phyloP scores from a whole-genome alignment of 495 filamentous ascomycete species.

The Tuber melanosporum region DNA sequence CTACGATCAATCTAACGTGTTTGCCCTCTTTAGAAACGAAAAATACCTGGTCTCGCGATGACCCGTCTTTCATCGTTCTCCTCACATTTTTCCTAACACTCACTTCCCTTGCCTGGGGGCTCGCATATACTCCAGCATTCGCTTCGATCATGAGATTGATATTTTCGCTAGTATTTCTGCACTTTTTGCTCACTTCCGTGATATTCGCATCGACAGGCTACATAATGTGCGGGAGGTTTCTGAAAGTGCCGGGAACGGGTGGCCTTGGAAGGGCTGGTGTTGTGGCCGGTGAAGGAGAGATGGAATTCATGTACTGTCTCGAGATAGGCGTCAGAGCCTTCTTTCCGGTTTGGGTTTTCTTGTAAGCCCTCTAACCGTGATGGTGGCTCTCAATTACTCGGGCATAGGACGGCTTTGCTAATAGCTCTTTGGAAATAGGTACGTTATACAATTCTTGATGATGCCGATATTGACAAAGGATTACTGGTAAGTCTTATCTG shows the following conservation, averaged over 20 bases:
- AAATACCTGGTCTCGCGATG: conserved; percentile 69
- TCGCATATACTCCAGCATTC: conserved; percentile 59
- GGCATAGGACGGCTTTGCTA: neutral
- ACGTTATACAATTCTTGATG: conserved; percentile 65
- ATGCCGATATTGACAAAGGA: conserved; percentile 55
- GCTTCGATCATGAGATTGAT: conserved; percentile 54
- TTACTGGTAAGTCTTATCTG: conserved; percentile 47
- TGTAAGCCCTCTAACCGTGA: conserved; percentile 39
- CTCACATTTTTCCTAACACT: conserved; percentile 67
- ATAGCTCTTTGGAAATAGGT: conserved; percentile 40
- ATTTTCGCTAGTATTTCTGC: conserved; percentile 59
- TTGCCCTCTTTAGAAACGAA: conserved; percentile 56
- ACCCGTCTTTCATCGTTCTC: conserved; percentile 72
- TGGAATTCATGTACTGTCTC: conserved; percentile 77
- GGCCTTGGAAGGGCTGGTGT: conserved; percentile 46
- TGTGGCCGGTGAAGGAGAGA: conserved; percentile 47
- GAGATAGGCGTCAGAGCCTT: conserved; percentile 71
- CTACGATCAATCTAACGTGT: conserved; percentile 13
- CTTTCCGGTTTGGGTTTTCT: conserved; percentile 65
- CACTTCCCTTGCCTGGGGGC: conserved; percentile 66
- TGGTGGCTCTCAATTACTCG: neutral
- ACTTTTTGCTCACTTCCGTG: conserved; percentile 60
- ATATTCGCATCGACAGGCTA: conserved; percentile 57
- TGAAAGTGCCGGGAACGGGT: conserved; percentile 51
- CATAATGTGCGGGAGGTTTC: conserved; percentile 58